Conservation (phyloP, 2,329 filamentous ascomycete genomes). For the Emmonsia crescens region DNA sequence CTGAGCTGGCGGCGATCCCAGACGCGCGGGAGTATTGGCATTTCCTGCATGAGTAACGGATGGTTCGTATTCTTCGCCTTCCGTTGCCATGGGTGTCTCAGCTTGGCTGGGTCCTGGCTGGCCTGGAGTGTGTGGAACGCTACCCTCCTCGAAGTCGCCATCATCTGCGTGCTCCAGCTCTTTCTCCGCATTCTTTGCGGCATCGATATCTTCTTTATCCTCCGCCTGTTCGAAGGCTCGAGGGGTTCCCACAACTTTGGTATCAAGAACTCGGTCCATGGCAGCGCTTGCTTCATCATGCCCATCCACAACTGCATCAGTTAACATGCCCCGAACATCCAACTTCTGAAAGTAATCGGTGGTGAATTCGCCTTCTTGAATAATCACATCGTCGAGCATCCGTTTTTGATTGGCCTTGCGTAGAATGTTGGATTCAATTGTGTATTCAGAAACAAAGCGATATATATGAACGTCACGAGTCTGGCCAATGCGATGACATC, state of each 20-base stretch:
- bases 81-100: slow-evolving; percentile 25
- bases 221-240: slow-evolving; percentile 80
- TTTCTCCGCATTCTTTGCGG: slow-evolving; percentile 76
- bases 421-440: slow-evolving; percentile 95
- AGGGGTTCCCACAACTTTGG: slow-evolving; percentile 52
- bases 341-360: slow-evolving; percentile 88
- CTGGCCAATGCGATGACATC: slow-evolving; percentile 93
- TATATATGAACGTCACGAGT: slow-evolving; percentile 98
- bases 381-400: slow-evolving; percentile 94
- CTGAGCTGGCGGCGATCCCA: slow-evolving; percentile 15
- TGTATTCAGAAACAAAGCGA: slow-evolving; percentile 82
- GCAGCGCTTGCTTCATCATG: slow-evolving; percentile 68
- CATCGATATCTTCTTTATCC: slow-evolving; percentile 81
- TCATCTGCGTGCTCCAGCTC: slow-evolving; percentile 78
- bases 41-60: slow-evolving; percentile 4
- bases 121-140: slow-evolving; percentile 24
- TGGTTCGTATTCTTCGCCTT: slow-evolving; percentile 21
- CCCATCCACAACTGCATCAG: slow-evolving; percentile 40
- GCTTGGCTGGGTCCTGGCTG: slow-evolving; percentile 20
- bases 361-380: slow-evolving; percentile 95
- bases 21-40: slow-evolving; percentile 14
- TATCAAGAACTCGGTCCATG: slow-evolving; percentile 75
- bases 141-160: slow-evolving; percentile 67
- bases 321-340: slow-evolving; percentile 56
- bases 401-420: slow-evolving; percentile 96